Evolutionary conservation across 1,284 basidiomycete species (phyloP).

Genomic region (Phellopilus nigrolimitatus): DNA sequence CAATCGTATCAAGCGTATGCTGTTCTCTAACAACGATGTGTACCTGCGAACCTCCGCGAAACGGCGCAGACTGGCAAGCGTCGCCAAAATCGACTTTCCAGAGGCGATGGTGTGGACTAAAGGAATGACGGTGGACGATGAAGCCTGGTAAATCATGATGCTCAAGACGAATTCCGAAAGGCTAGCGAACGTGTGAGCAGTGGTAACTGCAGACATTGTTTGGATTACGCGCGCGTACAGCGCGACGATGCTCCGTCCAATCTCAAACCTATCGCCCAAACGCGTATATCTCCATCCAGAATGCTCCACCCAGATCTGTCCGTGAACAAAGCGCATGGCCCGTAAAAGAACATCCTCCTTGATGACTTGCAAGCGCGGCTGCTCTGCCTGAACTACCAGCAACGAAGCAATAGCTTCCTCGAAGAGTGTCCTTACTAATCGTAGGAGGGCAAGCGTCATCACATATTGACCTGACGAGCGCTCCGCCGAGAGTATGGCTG

Average conservation of each 20-base stretch:
- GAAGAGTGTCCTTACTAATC: constrained; percentile 73
- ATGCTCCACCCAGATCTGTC: constrained; percentile 83
- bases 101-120: constrained; percentile 64
- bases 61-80: constrained; percentile 58
- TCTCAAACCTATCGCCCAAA: constrained; percentile 76
- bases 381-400: constrained; percentile 47
- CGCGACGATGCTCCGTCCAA: constrained; percentile 60
- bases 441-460: constrained; percentile 73
- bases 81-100: constrained; percentile 53
- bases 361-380: constrained; percentile 55
- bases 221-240: constrained; percentile 66
- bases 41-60: constrained; percentile 64
- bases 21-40: constrained; percentile 63
- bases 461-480: constrained; percentile 70
- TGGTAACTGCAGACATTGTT: constrained; percentile 51
- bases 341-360: constrained; percentile 82
- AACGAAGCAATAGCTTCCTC: constrained; percentile 64
- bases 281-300: constrained; percentile 77
- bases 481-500: constrained; percentile 67
- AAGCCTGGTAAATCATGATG: constrained; percentile 62
- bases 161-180: constrained; percentile 62
- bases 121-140: constrained; percentile 71
- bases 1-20: constrained; percentile 56
- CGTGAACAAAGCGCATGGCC: constrained; percentile 71
- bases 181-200: constrained; percentile 49